A percentile compares a stretch with the other conserved stretches of the same genome.
Evolutionary conservation across 495 filamentous ascomycete species (phyloP).

Genomic region (Pseudotulostoma volvatum): DNA sequence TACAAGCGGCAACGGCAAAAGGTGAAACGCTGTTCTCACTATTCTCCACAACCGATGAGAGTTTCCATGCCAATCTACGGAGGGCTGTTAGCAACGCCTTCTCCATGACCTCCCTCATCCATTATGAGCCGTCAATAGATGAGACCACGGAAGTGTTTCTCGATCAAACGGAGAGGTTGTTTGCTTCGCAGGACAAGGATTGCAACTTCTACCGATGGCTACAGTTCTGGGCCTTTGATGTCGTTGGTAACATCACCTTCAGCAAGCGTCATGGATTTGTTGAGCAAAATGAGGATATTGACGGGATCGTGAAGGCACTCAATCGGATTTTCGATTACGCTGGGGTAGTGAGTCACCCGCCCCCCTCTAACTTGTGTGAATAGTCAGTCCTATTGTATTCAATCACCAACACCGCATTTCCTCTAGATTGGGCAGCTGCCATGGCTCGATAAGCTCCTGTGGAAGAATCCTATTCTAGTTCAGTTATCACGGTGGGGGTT

Average conservation of each 20-base stretch:
- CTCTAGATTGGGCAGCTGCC: conserved; percentile 26
- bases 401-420: not conserved
- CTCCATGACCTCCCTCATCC: conserved; percentile 52
- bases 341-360: conserved; percentile 21
- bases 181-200: conserved; percentile 22
- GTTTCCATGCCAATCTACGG: conserved; percentile 55
- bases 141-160: conserved; percentile 46
- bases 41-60: conserved; percentile 63
- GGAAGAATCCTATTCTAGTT: conserved; percentile 25
- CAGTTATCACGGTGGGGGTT: conserved; percentile 19
- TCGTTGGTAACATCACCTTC: conserved; percentile 49
- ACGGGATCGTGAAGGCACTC: conserved; percentile 30
- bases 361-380: no score
- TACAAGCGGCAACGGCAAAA: conserved; percentile 47
- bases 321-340: conserved; percentile 29
- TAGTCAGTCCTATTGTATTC: not conserved
- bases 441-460: conserved; percentile 20
- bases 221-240: conserved; percentile 68
- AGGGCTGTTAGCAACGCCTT: conserved; percentile 57
- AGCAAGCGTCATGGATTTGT: conserved; percentile 49
- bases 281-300: conserved; percentile 38
- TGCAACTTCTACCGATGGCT: conserved; percentile 61
- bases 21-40: conserved; percentile 50
- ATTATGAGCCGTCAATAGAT: conserved; percentile 61
- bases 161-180: conserved; percentile 44